These are phyloP conservation scores for Claviceps digitariae DNA, from an alignment of 2,329 filamentous ascomycete species.

Conservation along the genomic window DNA sequence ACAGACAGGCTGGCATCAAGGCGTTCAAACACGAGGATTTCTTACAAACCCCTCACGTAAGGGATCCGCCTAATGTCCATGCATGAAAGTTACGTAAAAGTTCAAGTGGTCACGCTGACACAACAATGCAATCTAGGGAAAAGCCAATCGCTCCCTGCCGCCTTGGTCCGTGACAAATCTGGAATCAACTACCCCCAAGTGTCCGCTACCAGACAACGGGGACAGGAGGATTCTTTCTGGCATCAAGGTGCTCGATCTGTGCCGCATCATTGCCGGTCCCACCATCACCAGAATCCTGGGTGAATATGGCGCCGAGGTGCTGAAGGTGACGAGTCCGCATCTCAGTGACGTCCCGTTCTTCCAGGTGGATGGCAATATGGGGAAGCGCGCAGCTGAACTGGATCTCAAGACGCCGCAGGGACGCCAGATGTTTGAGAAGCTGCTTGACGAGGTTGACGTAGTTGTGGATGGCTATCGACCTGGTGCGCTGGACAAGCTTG, in stretches of 20 bases:
- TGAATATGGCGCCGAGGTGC: slow-evolving; percentile 62
- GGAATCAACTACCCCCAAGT: slow-evolving; percentile 34
- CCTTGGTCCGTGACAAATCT: no score
- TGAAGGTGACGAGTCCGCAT: slow-evolving; percentile 55
- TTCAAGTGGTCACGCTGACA: no score
- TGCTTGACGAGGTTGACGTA: slow-evolving; percentile 50
- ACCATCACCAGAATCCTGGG: slow-evolving; percentile 56
- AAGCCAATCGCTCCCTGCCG: no score
- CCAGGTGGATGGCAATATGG: slow-evolving; percentile 59
- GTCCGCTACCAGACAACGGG: slow-evolving; percentile 19
- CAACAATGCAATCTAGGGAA: no score
- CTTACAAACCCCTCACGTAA: no score
- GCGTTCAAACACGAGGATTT: no score
- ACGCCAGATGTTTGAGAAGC: slow-evolving; percentile 39
- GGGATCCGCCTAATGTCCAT: no score
- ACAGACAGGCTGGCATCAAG: no score
- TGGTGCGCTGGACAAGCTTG: slow-evolving; percentile 47
- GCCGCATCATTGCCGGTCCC: slow-evolving; percentile 64
- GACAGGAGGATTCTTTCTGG: slow-evolving; percentile 33
- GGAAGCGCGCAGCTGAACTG: slow-evolving; percentile 52
- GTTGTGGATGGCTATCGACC: slow-evolving; percentile 57
- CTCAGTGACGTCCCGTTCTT: slow-evolving; percentile 62
- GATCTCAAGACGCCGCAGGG: slow-evolving; percentile 45
- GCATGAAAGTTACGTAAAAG: no score
- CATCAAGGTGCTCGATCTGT: slow-evolving; percentile 61